Conservation (phyloP, 305 asterid genomes). For the Solanum hybrid region DNA sequence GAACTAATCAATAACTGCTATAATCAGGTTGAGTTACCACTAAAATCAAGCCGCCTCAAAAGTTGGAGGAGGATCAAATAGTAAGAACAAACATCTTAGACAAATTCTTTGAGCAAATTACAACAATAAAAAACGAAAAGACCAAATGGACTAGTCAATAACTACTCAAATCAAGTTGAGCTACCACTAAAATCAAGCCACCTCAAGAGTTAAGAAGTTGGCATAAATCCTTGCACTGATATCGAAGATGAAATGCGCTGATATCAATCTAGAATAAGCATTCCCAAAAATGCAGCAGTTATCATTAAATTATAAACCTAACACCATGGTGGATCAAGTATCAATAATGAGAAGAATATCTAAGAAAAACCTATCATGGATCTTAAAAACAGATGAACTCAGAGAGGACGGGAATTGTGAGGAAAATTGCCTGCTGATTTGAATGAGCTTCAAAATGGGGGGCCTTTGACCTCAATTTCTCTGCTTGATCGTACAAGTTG, state of each 20-base stretch:
- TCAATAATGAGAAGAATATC: background rate
- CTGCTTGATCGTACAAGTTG: slow-evolving; percentile 91
- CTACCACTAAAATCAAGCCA: background rate
- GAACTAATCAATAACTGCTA: background rate
- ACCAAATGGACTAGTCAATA: background rate
- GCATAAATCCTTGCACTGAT: background rate
- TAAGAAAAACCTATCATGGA: background rate
- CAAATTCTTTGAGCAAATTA: background rate
- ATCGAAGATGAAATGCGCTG: no score
- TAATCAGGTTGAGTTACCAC: background rate
- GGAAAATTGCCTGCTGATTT: slow-evolving; percentile 68
- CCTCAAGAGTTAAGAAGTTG: background rate
- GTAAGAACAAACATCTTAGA: background rate
- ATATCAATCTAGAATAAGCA: background rate
- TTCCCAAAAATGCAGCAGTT: background rate
- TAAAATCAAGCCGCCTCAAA: background rate
- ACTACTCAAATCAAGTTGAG: background rate
- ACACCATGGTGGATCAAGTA: background rate
- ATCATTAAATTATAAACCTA: background rate
- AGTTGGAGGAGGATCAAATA: background rate
- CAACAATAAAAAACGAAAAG: background rate
- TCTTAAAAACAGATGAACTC: background rate
- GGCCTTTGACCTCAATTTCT: slow-evolving; percentile 93
- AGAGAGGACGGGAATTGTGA: background rate
- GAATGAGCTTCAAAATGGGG: slow-evolving; percentile 99